Evolutionary conservation across 2,329 filamentous ascomycete genomes (phyloP).

Genomic region (Grosmannia serpens): DNA sequence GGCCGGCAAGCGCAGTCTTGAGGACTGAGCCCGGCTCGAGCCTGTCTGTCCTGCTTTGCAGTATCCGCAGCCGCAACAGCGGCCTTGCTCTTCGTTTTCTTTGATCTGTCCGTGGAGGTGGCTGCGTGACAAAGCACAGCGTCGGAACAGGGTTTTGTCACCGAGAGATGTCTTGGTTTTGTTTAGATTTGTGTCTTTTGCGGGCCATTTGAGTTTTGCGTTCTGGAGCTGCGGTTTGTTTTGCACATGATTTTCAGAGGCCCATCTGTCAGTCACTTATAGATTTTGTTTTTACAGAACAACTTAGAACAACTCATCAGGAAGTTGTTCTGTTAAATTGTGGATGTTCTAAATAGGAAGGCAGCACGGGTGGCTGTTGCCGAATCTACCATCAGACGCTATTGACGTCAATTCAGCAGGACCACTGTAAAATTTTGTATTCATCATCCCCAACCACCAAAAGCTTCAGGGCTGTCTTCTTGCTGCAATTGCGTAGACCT

Average conservation of each 20-base stretch:
- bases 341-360: neutral
- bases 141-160: too few species aligned
- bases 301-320: neutral
- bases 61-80: neutral
- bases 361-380: neutral
- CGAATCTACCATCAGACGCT: neutral
- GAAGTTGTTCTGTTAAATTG: neutral
- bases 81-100: neutral
- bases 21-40: conserved; percentile 4
- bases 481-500: neutral
- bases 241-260: neutral
- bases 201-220: too few species aligned
- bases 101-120: neutral
- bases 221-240: neutral
- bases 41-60: neutral
- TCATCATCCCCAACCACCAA: neutral
- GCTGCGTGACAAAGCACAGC: too few species aligned
- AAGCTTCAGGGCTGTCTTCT: neutral
- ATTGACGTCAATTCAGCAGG: neutral
- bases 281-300: too few species aligned
- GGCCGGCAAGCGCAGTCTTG: conserved; percentile 13
- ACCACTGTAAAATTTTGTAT: neutral
- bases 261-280: neutral
- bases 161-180: too few species aligned
- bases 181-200: too few species aligned